Conservation (phyloP, 1,139 yeast species). For the Candida mesenterica region DNA sequence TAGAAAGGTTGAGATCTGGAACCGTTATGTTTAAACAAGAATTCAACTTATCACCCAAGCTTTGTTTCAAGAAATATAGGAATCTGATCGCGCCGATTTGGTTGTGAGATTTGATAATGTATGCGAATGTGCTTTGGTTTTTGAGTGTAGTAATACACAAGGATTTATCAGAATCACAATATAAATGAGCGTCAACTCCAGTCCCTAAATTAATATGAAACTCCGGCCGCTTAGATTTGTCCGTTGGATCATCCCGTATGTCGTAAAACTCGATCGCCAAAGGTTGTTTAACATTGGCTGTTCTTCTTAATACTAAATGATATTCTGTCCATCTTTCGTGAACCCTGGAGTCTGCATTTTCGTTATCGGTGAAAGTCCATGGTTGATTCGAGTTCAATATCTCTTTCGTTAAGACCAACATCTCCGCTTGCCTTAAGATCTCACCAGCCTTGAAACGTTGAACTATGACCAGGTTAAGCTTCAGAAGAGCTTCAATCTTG, state of each 20-base stretch:
- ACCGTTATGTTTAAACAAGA: slow-evolving; percentile 38
- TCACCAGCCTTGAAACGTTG: slow-evolving; percentile 51
- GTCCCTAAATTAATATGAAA: slow-evolving; percentile 21
- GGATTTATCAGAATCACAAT: slow-evolving; percentile 68
- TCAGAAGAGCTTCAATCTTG: slow-evolving; percentile 20
- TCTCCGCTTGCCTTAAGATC: slow-evolving; percentile 60
- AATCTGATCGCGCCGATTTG: slow-evolving; percentile 55
- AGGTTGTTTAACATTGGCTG: slow-evolving; percentile 48
- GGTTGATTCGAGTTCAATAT: slow-evolving; percentile 15
- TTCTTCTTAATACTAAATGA: slow-evolving; percentile 61
- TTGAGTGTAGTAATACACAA: slow-evolving; percentile 48
- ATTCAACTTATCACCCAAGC: slow-evolving; percentile 30
- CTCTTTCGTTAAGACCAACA: slow-evolving; percentile 58
- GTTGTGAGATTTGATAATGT: slow-evolving; percentile 56
- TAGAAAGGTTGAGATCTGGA: slow-evolving; percentile 50
- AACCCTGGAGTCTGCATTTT: slow-evolving; percentile 52
- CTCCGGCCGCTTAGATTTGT: slow-evolving; percentile 24
- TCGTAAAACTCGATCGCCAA: slow-evolving; percentile 62
- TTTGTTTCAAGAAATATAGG: slow-evolving; percentile 56
- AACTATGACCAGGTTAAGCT: slow-evolving; percentile 23
- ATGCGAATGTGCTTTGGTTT: slow-evolving; percentile 32
- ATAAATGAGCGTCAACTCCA: slow-evolving; percentile 46
- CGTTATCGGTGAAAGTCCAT: slow-evolving; percentile 37
- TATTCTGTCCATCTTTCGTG: slow-evolving; percentile 79
- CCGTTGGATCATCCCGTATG: slow-evolving; percentile 33